Evolutionary conservation across 176 grass and related monocot species (phyloP).

Genomic region (Alopecurus myosuroides): DNA sequence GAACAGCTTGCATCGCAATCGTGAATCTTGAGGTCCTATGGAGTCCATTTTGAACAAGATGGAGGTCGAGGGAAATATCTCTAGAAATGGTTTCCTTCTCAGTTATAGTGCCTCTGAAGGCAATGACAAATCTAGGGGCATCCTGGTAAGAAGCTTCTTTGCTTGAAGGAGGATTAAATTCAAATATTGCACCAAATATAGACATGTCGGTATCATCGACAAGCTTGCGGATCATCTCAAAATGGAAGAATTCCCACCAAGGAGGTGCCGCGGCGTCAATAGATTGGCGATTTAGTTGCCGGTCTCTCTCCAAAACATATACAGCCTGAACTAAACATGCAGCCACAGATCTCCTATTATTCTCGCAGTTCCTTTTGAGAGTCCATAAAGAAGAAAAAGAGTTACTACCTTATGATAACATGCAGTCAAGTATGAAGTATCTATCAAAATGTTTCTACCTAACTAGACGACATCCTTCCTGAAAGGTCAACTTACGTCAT

Average conservation of each 20-base stretch:
- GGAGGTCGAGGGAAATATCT: slow-evolving; percentile 69
- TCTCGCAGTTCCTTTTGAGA: slow-evolving; percentile 56
- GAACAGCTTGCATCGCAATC: slow-evolving; percentile 92
- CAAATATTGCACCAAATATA: slow-evolving; percentile 82
- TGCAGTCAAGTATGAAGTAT: background rate
- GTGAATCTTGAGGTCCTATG: slow-evolving; percentile 73
- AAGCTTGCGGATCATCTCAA: slow-evolving; percentile 72
- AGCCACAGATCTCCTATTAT: slow-evolving; percentile 73
- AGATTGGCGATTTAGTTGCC: slow-evolving; percentile 62
- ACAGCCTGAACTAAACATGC: slow-evolving; percentile 88
- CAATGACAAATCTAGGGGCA: slow-evolving; percentile 77
- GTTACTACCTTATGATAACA: slow-evolving; percentile 16
- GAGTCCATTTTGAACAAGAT: slow-evolving; percentile 72
- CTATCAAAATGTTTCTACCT: background rate
- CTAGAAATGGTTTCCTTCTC: slow-evolving; percentile 76
- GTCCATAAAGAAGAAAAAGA: slow-evolving; percentile 20
- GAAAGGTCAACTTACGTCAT: background rate
- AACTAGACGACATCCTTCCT: background rate
- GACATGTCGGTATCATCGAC: slow-evolving; percentile 84
- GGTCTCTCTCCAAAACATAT: slow-evolving; percentile 79
- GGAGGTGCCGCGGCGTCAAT: slow-evolving; percentile 53
- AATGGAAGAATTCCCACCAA: slow-evolving; percentile 93
- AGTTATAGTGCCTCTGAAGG: slow-evolving; percentile 89
- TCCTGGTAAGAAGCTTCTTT: slow-evolving; percentile 38
- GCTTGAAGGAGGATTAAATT: slow-evolving; percentile 55